These are phyloP conservation scores for Exophiala aquamarina DNA, from an alignment of 2,329 filamentous ascomycete genomes.

Conservation along the genomic window DNA sequence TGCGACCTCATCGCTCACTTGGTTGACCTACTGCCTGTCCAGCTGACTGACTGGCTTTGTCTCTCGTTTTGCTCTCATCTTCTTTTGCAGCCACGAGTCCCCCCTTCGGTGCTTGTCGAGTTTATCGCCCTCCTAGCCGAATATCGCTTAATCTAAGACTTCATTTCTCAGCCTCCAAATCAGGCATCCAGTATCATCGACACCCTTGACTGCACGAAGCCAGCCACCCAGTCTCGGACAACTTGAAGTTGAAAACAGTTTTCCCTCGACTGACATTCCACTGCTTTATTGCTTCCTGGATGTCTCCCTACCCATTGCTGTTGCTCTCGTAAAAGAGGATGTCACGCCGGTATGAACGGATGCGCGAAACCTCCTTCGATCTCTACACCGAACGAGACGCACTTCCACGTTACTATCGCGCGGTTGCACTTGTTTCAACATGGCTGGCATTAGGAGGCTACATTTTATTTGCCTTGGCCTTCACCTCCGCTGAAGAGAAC, in stretches of 20 bases:
- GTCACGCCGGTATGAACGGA: constrained; percentile 15
- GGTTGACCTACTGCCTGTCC: no score
- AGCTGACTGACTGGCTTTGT: no score
- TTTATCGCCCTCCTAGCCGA: no score
- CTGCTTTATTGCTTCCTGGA: constrained; percentile 1
- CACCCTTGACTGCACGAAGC: not conserved
- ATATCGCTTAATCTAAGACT: no score
- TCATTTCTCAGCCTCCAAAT: no score
- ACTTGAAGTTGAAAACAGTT: not conserved
- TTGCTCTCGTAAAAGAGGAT: constrained; percentile 17
- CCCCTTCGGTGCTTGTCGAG: no score
- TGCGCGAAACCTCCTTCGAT: constrained; percentile 26
- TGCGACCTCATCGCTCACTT: no score
- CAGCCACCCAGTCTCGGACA: not conserved
- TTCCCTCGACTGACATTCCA: not conserved
- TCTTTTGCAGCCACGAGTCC: no score
- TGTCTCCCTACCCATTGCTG: constrained; percentile 8
- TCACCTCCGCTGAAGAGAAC: constrained; percentile 20
- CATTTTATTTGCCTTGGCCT: constrained; percentile 25
- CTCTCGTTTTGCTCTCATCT: no score
- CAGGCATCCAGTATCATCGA: no score
- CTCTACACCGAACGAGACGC: constrained; percentile 26
- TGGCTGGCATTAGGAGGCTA: constrained; percentile 28
- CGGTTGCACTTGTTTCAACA: constrained; percentile 20
- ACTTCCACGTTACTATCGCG: constrained; percentile 25